A percentile compares a stretch with the other conserved stretches of the same genome.
Conservation (phyloP, 2,329 filamentous ascomycete species). For the Lojkania enalia region DNA sequence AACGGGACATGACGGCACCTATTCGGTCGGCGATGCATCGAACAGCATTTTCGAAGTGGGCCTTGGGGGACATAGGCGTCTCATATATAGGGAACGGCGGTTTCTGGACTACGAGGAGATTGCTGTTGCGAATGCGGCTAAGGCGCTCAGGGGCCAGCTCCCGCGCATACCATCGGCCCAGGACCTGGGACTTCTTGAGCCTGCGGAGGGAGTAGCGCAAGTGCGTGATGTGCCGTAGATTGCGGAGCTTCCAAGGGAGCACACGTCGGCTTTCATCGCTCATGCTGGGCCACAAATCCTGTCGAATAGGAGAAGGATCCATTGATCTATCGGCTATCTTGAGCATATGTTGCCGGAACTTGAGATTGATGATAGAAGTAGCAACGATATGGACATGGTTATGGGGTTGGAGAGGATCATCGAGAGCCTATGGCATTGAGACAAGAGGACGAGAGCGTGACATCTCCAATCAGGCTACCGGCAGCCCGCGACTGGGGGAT, state of each 20-base stretch:
- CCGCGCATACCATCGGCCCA: neutral
- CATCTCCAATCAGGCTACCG: neutral
- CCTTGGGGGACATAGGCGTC: constrained; percentile 1
- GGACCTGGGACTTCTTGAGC: neutral
- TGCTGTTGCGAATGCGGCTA: neutral
- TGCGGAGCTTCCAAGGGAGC: neutral
- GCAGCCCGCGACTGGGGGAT: neutral
- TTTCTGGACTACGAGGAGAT: neutral
- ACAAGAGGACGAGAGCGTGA: neutral
- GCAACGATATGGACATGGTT: neutral
- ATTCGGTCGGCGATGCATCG: constrained; percentile 1
- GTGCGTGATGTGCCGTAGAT: neutral
- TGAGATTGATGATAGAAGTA: neutral
- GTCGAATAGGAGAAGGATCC: neutral
- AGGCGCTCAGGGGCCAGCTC: neutral
- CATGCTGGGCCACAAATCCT: neutral
- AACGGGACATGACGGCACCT: neutral
- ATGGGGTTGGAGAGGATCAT: neutral
- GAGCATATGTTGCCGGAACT: neutral
- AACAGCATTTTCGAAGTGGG: neutral
- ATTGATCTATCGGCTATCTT: constrained; percentile 1
- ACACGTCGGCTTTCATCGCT: neutral
- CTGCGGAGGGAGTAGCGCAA: neutral
- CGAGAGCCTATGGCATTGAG: neutral
- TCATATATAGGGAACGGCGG: constrained; percentile 1